A percentile compares a stretch with the other conserved stretches of the same genome.
phyloP scores from a whole-genome alignment of 768 basidiomycete genomes.

The Mycena rebaudengoi region DNA sequence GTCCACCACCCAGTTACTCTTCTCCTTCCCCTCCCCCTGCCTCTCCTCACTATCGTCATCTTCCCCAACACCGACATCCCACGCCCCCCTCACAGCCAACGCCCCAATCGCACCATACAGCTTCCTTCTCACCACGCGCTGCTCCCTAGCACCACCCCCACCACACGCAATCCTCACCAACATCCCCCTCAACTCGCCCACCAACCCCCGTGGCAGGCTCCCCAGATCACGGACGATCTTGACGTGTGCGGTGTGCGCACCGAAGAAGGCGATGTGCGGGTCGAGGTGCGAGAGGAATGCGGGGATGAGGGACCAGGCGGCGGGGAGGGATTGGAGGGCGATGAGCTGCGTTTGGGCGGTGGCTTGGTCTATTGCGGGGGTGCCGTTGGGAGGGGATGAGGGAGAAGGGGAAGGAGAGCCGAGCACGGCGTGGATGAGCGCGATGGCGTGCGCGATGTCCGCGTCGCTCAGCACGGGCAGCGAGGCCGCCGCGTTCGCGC shows the following conservation, averaged over 20 bases:
- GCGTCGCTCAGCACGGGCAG: too few species aligned
- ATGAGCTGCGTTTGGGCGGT: constrained; percentile 45
- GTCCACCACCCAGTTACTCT: constrained; percentile 80
- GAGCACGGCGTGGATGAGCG: constrained; percentile 33
- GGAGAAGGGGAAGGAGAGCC: too few species aligned
- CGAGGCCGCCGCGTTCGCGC: too few species aligned
- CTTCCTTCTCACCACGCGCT: constrained; percentile 21
- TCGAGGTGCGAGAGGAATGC: constrained; percentile 78
- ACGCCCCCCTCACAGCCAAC: constrained; percentile 9
- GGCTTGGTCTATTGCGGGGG: constrained; percentile 39
- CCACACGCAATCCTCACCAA: constrained; percentile 69
- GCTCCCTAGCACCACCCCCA: constrained; percentile 51
- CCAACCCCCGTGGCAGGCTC: not conserved
- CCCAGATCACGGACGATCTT: constrained; percentile 91
- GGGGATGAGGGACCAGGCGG: constrained; percentile 86
- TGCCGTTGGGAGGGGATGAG: too few species aligned
- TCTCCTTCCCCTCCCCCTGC: constrained; percentile 62
- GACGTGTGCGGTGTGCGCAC: constrained; percentile 92
- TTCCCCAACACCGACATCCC: constrained; percentile 36
- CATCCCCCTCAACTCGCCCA: constrained; percentile 2
- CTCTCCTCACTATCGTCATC: too few species aligned
- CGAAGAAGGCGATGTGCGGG: constrained; percentile 92
- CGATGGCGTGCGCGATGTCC: constrained; percentile 22
- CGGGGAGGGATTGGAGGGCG: constrained; percentile 44
- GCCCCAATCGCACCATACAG: constrained; percentile 18